Conservation (phyloP, 352 stramenopile species). For the Phytophthora palmivora region DNA sequence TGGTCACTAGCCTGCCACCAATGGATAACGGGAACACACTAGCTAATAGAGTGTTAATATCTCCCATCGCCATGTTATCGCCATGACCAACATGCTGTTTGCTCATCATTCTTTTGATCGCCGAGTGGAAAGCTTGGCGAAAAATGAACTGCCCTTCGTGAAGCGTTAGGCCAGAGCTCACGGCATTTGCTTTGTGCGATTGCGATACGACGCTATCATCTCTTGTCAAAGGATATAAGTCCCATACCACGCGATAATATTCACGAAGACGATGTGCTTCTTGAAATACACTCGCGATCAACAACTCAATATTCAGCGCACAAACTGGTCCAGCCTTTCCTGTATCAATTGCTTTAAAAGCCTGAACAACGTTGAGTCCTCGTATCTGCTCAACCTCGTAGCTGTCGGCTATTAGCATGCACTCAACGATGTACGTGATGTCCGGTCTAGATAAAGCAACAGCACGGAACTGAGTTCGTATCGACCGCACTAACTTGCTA, state of each 20-base stretch:
- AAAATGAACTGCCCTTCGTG: constrained; percentile 28
- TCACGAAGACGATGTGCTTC: constrained; percentile 26
- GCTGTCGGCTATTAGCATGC: constrained; percentile 37
- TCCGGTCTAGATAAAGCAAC: constrained; percentile 32
- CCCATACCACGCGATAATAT: constrained; percentile 22
- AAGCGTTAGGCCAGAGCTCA: neutral
- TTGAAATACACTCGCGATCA: constrained; percentile 36
- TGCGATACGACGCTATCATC: constrained; percentile 2
- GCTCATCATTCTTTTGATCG: neutral
- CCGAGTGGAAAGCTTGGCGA: constrained; percentile 20
- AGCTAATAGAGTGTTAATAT: constrained; percentile 14
- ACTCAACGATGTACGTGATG: constrained; percentile 38
- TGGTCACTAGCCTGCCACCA: constrained; percentile 34
- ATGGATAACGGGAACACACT: constrained; percentile 38
- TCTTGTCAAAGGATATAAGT: constrained; percentile 4
- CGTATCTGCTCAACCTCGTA: constrained; percentile 25
- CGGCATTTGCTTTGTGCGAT: neutral
- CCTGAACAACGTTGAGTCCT: constrained; percentile 22
- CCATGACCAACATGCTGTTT: neutral
- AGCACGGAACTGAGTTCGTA: constrained; percentile 42
- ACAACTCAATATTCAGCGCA: constrained; percentile 25
- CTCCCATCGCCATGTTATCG: neutral
- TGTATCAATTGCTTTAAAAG: constrained; percentile 33
- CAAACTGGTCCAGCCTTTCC: constrained; percentile 10
- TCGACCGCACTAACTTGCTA: constrained; percentile 34